Conservation (phyloP, 805 yeast genomes). For the Starmera caribaea region DNA sequence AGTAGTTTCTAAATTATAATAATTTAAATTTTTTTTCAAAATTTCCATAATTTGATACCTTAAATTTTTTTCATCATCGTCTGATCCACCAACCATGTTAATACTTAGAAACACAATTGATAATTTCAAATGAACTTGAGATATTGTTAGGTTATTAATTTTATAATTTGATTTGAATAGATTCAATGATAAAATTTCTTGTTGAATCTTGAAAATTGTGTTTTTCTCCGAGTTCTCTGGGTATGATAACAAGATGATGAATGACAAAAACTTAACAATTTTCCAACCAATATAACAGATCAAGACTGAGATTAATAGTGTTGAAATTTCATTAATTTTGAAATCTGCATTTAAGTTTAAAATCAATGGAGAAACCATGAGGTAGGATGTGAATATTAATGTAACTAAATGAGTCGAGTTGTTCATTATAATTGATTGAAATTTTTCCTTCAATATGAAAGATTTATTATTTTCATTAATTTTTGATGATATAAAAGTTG, state of each 20-base stretch:
- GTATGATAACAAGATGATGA: conserved; percentile 41
- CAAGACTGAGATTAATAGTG: conserved; percentile 33
- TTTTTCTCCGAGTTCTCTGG: conserved; percentile 35
- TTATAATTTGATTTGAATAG: conserved; percentile 40
- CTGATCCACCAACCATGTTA: conserved; percentile 58
- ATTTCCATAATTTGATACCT: conserved; percentile 39
- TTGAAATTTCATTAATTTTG: conserved; percentile 35
- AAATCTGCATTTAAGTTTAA: conserved; percentile 2
- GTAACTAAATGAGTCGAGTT: conserved; percentile 33
- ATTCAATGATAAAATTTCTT: conserved; percentile 36
- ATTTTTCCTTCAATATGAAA: background rate
- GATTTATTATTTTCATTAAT: conserved; percentile 1
- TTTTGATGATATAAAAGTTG: conserved; percentile 27
- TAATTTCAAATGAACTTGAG: conserved; percentile 54
- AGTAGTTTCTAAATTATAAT: conserved; percentile 29
- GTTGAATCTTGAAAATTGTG: conserved; percentile 31
- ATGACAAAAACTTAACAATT: conserved; percentile 41
- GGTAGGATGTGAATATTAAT: conserved; percentile 29
- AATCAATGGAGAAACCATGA: conserved; percentile 31
- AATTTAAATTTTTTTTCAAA: conserved; percentile 25
- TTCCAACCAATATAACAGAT: conserved; percentile 42
- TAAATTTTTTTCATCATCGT: conserved; percentile 55
- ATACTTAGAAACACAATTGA: conserved; percentile 48
- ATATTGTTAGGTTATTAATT: conserved; percentile 38
- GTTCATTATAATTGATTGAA: conserved; percentile 9